Percentiles rank a stretch among this genome's conserved stretches.
phyloP scores from a whole-genome alignment of 2,329 filamentous ascomycete genomes.

The Aspergillus tubingensis region DNA sequence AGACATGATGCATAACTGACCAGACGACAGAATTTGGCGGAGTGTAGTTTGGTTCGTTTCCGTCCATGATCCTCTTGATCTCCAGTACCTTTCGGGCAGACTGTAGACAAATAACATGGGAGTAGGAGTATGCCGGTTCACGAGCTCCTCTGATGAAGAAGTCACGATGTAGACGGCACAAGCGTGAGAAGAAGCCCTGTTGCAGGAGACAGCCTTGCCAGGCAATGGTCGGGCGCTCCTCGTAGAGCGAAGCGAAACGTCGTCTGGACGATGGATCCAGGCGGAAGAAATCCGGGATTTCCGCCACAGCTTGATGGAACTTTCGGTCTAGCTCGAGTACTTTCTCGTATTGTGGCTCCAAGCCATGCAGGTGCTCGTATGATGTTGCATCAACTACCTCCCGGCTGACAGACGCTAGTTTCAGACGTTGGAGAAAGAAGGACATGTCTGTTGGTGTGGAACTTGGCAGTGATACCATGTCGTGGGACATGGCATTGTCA shows the following conservation, averaged over 20 bases:
- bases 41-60: constrained; percentile 27
- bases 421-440: constrained; percentile 48
- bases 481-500: constrained; percentile 39
- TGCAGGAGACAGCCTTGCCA: constrained; percentile 41
- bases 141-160: constrained; percentile 42
- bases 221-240: constrained; percentile 30
- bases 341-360: constrained; percentile 38
- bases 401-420: constrained; percentile 43
- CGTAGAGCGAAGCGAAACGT: constrained; percentile 32
- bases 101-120: constrained; percentile 39
- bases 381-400: constrained; percentile 42
- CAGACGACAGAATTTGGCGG: constrained; percentile 33
- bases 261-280: constrained; percentile 34
- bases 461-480: constrained; percentile 27
- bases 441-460: constrained; percentile 48
- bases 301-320: constrained; percentile 32
- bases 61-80: constrained; percentile 38
- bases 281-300: constrained; percentile 41
- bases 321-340: constrained; percentile 42
- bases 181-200: constrained; percentile 37
- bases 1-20: constrained; percentile 43
- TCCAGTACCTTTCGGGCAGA: constrained; percentile 43
- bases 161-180: constrained; percentile 43
- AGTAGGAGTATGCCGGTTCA: constrained; percentile 41
- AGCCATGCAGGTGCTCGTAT: constrained; percentile 26